Base-by-base conservation (phyloP, 2,329 filamentous ascomycete species). In the Cladophialophora immunda region DNA sequence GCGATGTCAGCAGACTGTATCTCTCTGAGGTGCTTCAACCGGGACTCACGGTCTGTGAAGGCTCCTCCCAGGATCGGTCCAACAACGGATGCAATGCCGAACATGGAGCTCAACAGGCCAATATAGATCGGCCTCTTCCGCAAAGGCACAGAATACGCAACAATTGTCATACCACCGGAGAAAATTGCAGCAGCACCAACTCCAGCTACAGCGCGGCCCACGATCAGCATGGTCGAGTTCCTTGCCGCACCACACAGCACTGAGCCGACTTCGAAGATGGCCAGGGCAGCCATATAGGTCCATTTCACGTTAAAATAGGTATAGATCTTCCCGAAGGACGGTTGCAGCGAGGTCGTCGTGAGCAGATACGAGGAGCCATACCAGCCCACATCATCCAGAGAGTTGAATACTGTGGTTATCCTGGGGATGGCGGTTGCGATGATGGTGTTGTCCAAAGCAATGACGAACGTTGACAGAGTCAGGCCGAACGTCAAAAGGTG, bases 81-180 rank as follows among this genome's bases (percentile, higher is more conserved):
- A 30, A 78, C 74, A 50, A 81, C 76, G 5, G 77, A 77, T 0
- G 85, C 85, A 58, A 89, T 81, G 17, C 86, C 86, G 76, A 83
- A 88, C 78, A 87, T 85, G 58, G 80, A 83, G 11, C 83, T 84
- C 47, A 87, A 80, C 47, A 87, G 74, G 0, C 75, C 76, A 25
- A 77, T 75, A 25, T 73, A 75, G 2, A 76, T 68, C 2, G 72
- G 59, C 62, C 68, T 58, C 64, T 67, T 74, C 15, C 70, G 64
- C 19, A 76, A 36, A 4, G 72, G 70, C 13, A 73, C 72, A 11
- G 68, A 66, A 50, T 73, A 72, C 0, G 41, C 71, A 9, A 76
- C 67, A 54, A 75, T 74, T 15, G 66, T 73, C 71, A 74, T 73
- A 5, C 70, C 71, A 5, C 74, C 74, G n/a, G 71, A 72, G 34